Evolutionary conservation across 2,329 filamentous ascomycete genomes (phyloP), one percentile per base, ranked within the genome.

Genomic region (Pseudocercospora eumusae): DNA sequence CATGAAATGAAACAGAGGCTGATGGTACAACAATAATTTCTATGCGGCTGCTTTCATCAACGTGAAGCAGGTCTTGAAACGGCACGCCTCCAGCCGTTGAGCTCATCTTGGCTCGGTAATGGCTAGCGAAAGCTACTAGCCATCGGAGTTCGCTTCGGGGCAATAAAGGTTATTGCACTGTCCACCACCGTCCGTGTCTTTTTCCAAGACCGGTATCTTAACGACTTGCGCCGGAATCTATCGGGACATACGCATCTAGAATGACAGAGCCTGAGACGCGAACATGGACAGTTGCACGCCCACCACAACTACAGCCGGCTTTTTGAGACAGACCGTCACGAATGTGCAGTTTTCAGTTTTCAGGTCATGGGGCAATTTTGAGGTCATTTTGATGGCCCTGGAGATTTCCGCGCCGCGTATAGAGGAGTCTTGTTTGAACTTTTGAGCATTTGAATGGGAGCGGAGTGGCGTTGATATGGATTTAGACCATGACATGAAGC

Each of bases 141-240:
- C 25, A 20, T 54, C 50, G 50, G 50, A 54, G 31, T 25, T 36
- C 50, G 50, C 50, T 54, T 54, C 50, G 27, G 44, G 50, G 50
- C 50, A 54, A 54, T 54, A 54, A 54, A 54, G 50, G 15, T 23
- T 33, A 54, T n/a, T 13, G 50, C 50, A 36, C 50, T 31, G 50
- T 54, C 50, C 50, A 28, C 11, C 25, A 36, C 28, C 31, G 50
- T 54, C 50, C 28, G n/a, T n/a, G 11, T 20, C 47, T 50, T 18
- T 28, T 23, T 50, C 45, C 45, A 50, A 50, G 45, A 50, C 20
- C 3, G 23, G 47, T 20, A 20, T 54, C 27, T 54, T 54, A 18
- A 54, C 50, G 50, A 54, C 50, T 36, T 54, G 50, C 31, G 50
- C 31, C 28, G 50, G 25, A 36, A 15, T 36, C 9, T 18, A n/a